Conservation (phyloP, 352 stramenopile species). For the Phytophthora quininea region DNA sequence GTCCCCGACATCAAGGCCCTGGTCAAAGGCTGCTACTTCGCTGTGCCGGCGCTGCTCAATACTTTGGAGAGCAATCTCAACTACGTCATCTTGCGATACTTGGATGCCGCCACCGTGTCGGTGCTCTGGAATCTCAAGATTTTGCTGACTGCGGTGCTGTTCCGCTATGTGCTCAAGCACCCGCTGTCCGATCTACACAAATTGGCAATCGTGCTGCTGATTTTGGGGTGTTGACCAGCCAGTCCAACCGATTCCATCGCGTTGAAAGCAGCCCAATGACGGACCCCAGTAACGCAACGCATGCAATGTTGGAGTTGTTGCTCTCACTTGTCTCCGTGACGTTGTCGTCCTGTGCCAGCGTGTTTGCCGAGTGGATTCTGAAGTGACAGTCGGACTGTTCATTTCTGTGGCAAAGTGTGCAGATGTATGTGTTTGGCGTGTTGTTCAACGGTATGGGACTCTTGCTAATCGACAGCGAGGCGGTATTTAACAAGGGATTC, state of each 20-base stretch:
- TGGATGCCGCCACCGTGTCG: constrained; percentile 83
- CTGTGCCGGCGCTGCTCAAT: constrained; percentile 77
- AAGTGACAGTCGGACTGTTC: constrained; percentile 71
- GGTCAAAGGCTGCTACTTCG: constrained; percentile 62
- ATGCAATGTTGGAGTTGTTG: constrained; percentile 46
- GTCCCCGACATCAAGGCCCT: constrained; percentile 42
- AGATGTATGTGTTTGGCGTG: constrained; percentile 79
- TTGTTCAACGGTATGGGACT: constrained; percentile 74
- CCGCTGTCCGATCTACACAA: constrained; percentile 70
- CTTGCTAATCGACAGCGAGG: constrained; percentile 44
- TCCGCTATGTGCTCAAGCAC: constrained; percentile 78
- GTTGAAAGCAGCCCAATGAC: not conserved
- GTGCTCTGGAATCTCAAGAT: constrained; percentile 92
- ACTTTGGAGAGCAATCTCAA: constrained; percentile 88
- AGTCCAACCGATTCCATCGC: constrained; percentile 56
- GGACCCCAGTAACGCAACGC: constrained; percentile 7
- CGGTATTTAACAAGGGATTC: constrained; percentile 43
- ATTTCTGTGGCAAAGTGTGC: constrained; percentile 84
- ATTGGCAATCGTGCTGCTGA: constrained; percentile 73
- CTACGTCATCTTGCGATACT: constrained; percentile 83
- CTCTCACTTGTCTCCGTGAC: constrained; percentile 73
- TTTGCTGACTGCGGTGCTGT: constrained; percentile 80
- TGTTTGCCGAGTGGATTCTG: constrained; percentile 85
- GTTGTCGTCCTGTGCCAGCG: constrained; percentile 85
- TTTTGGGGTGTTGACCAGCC: constrained; percentile 85